phyloP scores from a whole-genome alignment of 176 grass and related monocot species.

The Lolium perenne region DNA sequence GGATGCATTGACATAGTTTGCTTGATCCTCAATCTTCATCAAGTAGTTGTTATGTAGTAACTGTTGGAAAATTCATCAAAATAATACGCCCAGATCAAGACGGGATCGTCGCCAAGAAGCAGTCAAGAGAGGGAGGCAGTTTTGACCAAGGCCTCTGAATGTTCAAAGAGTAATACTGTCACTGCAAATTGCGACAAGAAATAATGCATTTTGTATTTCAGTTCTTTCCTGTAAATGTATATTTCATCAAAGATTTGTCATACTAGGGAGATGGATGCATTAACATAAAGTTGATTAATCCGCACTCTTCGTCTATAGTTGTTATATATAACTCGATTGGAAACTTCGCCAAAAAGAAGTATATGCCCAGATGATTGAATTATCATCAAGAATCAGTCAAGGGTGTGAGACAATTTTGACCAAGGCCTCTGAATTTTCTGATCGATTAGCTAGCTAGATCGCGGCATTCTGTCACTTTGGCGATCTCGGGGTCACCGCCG shows the following conservation, averaged over 20 bases:
- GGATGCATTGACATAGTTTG: not conserved
- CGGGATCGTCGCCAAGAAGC: not conserved
- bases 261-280: conserved; percentile 14
- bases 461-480: conserved; percentile 41
- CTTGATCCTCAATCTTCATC: conserved; percentile 28
- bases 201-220: not conserved
- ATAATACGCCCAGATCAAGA: conserved; percentile 16
- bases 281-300: conserved; percentile 14
- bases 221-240: not conserved
- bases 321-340: conserved; percentile 9
- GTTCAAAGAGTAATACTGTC: not conserved
- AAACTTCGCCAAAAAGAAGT: conserved; percentile 1
- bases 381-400: conserved; percentile 26
- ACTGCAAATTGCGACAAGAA: not conserved
- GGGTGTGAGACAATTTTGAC: conserved; percentile 20
- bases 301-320: conserved; percentile 14
- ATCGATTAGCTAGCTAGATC: conserved; percentile 9
- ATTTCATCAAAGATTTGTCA: conserved; percentile 14
- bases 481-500: conserved; percentile 45
- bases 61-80: not conserved
- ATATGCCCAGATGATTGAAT: conserved; percentile 15
- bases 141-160: conserved; percentile 39
- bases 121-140: not conserved
- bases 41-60: not conserved
- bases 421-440: conserved; percentile 34